Evolutionary conservation across 176 grass and related monocot species (phyloP).

Genomic region (Ensete ventricosum): DNA sequence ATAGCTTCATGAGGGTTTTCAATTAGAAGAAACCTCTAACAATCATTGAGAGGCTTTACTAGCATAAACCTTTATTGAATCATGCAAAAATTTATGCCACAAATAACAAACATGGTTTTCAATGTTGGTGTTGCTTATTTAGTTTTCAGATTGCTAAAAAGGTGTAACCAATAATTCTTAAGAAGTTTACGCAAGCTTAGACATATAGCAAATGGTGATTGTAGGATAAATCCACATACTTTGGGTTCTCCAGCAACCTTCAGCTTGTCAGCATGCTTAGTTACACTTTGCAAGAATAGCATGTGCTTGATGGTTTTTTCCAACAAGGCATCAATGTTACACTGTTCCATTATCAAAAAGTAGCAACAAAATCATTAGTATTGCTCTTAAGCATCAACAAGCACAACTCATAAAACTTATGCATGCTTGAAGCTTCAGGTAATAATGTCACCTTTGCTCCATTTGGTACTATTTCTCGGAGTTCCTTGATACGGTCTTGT

Average conservation of each 20-base stretch:
- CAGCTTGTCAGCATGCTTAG: constrained; percentile 57
- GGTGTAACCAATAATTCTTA: neutral
- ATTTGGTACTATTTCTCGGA: constrained; percentile 62
- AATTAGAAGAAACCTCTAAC: too few species aligned
- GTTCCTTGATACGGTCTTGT: constrained; percentile 61
- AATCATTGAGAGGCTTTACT: too few species aligned
- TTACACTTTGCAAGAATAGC: constrained; percentile 70
- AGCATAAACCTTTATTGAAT: too few species aligned
- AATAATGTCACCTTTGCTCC: constrained; percentile 49
- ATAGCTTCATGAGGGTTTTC: too few species aligned
- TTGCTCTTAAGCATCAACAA: neutral
- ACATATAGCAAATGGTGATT: neutral
- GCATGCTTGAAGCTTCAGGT: constrained; percentile 5
- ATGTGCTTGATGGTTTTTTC: constrained; percentile 81
- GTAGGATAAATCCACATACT: constrained; percentile 14
- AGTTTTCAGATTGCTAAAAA: too few species aligned
- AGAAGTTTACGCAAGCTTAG: neutral
- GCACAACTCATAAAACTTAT: neutral
- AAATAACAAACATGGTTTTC: too few species aligned
- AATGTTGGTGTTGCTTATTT: too few species aligned
- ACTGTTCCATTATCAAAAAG: constrained; percentile 34
- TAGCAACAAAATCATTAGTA: constrained; percentile 10
- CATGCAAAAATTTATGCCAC: too few species aligned
- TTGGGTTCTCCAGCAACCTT: constrained; percentile 52
- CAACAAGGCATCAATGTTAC: constrained; percentile 58